Conservation (phyloP, 2,329 filamentous ascomycete genomes). For the Anthostomella pinea region DNA sequence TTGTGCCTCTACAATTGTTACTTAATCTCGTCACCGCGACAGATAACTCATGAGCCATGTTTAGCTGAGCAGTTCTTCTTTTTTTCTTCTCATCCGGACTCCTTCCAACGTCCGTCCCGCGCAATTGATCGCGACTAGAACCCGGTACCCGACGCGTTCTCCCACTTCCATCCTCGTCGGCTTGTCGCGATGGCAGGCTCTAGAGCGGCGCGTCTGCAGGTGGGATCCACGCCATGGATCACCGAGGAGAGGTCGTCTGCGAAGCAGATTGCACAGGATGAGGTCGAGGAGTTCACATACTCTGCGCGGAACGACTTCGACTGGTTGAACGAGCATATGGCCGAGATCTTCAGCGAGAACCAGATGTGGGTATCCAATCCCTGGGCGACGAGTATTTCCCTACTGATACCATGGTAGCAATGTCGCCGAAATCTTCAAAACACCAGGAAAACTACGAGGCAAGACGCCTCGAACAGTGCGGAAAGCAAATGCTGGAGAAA, state of each 20-base stretch:
- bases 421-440: slow-evolving; percentile 94
- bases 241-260: slow-evolving; percentile 78
- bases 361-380: slow-evolving; percentile 65
- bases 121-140: slow-evolving; percentile 17
- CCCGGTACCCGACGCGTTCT: slow-evolving; percentile 28
- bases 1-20: slow-evolving; percentile 7
- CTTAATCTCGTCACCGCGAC: slow-evolving; percentile 2
- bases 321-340: slow-evolving; percentile 99
- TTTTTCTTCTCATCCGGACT: slow-evolving; percentile 2
- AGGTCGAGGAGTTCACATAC: slow-evolving; percentile 90
- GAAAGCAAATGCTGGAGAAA: slow-evolving; percentile 56
- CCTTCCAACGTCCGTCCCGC: slow-evolving; percentile 3
- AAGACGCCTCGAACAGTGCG: slow-evolving; percentile 74
- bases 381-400: slow-evolving; percentile 2
- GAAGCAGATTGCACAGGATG: slow-evolving; percentile 70
- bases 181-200: slow-evolving; percentile 32
- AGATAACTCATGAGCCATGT: slow-evolving; percentile 16
- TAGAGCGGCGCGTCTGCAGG: slow-evolving; percentile 54
- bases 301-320: slow-evolving; percentile 91
- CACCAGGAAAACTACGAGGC: slow-evolving; percentile 76
- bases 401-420: slow-evolving; percentile 57
- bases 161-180: neutral
- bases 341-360: slow-evolving; percentile 83
- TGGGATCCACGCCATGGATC: slow-evolving; percentile 85
- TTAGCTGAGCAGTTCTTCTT: slow-evolving; percentile 17